phyloP scores from a whole-genome alignment of 257 asterid species.

The Henckelia pumila region DNA sequence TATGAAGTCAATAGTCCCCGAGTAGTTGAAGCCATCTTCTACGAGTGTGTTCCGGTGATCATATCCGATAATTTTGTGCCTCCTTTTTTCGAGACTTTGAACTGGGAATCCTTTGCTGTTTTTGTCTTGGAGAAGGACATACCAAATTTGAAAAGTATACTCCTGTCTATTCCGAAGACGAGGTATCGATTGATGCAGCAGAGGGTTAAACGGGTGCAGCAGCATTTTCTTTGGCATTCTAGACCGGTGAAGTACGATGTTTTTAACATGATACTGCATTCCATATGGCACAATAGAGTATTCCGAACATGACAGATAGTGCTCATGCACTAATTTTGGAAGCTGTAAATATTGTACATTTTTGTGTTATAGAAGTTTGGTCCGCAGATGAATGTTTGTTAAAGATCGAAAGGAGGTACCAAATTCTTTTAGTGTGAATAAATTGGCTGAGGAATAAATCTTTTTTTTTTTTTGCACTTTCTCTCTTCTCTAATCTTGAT shows the following conservation, averaged over 20 bases:
- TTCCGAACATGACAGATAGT: slow-evolving; percentile 36
- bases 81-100: slow-evolving; percentile 71
- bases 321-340: background rate
- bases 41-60: slow-evolving; percentile 94
- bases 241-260: slow-evolving; percentile 69
- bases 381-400: background rate
- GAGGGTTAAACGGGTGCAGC: slow-evolving; percentile 74
- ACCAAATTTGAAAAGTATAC: slow-evolving; percentile 68
- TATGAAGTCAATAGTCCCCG: slow-evolving; percentile 90
- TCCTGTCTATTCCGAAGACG: slow-evolving; percentile 51
- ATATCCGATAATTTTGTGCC: slow-evolving; percentile 85
- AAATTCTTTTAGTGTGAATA: slow-evolving; percentile 23
- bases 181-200: slow-evolving; percentile 61
- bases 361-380: background rate
- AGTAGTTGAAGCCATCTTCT: slow-evolving; percentile 93
- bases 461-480: too few species aligned
- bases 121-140: slow-evolving; percentile 77
- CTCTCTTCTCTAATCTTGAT: too few species aligned
- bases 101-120: slow-evolving; percentile 88
- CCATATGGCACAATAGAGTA: slow-evolving; percentile 78
- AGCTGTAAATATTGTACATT: background rate
- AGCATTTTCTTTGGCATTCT: slow-evolving; percentile 90
- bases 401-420: background rate
- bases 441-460: slow-evolving; percentile 5
- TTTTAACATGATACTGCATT: slow-evolving; percentile 83